A percentile compares a stretch with the other conserved stretches of the same genome.
Conservation (phyloP, 2,329 filamentous ascomycete genomes). For the Scolecobasidium constrictum region DNA sequence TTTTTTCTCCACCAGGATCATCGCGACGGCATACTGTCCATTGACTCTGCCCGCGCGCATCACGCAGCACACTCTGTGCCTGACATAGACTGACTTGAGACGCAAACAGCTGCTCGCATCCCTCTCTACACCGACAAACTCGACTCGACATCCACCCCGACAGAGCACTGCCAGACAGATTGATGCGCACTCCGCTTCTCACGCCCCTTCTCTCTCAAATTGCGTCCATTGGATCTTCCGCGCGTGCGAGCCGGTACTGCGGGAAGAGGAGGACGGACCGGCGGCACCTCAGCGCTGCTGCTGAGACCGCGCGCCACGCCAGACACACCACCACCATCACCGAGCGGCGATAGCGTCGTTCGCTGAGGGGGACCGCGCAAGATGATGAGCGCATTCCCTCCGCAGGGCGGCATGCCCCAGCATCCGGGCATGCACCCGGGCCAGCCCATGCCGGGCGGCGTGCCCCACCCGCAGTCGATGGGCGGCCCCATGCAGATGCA, state of each 20-base stretch:
- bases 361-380: slow-evolving; percentile 18
- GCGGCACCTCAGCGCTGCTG: slow-evolving; percentile 7
- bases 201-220: not conserved
- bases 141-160: too few species aligned
- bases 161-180: not conserved
- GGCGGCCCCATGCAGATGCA: slow-evolving; percentile 61
- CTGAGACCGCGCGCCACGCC: slow-evolving; percentile 6
- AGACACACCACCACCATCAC: not conserved
- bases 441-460: slow-evolving; percentile 52
- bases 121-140: too few species aligned
- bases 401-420: slow-evolving; percentile 54
- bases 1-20: not conserved
- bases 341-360: not conserved
- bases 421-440: slow-evolving; percentile 58
- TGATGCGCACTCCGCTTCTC: not conserved
- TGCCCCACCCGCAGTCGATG: slow-evolving; percentile 54
- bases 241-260: not conserved
- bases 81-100: too few species aligned
- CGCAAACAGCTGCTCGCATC: too few species aligned
- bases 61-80: too few species aligned
- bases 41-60: too few species aligned
- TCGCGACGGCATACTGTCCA: not conserved
- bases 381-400: slow-evolving; percentile 66
- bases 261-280: slow-evolving; percentile 4
- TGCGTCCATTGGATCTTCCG: not conserved